Conservation (phyloP, 225 moss, liverwort and hornwort genomes). For the Ulota crispa region DNA sequence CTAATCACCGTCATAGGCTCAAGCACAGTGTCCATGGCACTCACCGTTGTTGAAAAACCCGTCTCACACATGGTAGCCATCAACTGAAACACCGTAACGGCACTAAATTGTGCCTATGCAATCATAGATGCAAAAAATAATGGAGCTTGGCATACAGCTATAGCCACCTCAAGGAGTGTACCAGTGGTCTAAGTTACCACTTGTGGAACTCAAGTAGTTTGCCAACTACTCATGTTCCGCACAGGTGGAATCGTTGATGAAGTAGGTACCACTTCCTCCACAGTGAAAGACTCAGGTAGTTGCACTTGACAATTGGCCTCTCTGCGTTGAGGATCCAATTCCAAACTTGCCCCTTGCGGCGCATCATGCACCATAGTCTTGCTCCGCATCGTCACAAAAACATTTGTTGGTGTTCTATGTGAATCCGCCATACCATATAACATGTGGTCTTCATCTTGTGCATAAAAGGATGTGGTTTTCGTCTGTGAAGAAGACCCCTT, state of each 20-base stretch:
- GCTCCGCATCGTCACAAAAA: background rate
- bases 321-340: background rate
- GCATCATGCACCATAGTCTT: no score
- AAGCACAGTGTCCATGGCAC: background rate
- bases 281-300: background rate
- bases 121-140: background rate
- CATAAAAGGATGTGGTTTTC: background rate
- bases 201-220: no score
- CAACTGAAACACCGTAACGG: background rate
- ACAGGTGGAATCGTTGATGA: background rate
- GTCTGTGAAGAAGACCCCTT: no score
- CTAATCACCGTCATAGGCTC: background rate
- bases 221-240: no score
- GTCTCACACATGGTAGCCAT: background rate
- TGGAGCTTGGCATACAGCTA: background rate
- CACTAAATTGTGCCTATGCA: background rate
- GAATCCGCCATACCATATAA: background rate
- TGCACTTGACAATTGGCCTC: background rate
- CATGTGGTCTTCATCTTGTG: background rate
- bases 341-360: background rate
- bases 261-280: background rate
- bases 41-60: fast-evolving
- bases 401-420: background rate
- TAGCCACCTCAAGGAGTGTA: background rate
- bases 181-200: no score